Evolutionary conservation across 2,329 filamentous ascomycete species (phyloP).

Genomic region (Aspergillus ochraceoroseus): DNA sequence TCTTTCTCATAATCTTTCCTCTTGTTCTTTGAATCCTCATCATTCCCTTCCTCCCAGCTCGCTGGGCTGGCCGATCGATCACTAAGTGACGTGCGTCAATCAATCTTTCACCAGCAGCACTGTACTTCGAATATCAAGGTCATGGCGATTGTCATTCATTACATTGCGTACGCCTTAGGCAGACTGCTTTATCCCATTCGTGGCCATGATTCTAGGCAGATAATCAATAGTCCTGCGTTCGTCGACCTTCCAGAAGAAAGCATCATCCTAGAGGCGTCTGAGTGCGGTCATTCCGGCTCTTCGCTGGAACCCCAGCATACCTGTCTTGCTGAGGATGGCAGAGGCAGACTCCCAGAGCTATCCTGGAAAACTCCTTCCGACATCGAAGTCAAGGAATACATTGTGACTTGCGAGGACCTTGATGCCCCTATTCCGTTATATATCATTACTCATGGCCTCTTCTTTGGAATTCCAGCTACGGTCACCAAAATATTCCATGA

Average conservation of each 20-base stretch:
- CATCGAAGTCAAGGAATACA: conserved; percentile 20
- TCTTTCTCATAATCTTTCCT: neutral
- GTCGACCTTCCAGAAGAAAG: conserved; percentile 21
- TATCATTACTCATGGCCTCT: conserved; percentile 29
- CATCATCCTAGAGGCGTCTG: conserved; percentile 24
- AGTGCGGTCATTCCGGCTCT: conserved; percentile 26
- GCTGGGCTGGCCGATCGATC: too few species aligned
- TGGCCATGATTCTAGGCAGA: conserved; percentile 25
- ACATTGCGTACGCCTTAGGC: conserved; percentile 22
- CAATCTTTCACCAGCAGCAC: too few species aligned
- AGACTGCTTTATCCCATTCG: conserved; percentile 24
- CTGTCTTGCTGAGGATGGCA: conserved; percentile 21
- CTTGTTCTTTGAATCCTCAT: too few species aligned
- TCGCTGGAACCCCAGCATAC: conserved; percentile 22
- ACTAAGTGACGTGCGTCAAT: too few species aligned
- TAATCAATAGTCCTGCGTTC: conserved; percentile 24
- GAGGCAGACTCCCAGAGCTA: conserved; percentile 23
- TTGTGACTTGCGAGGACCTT: conserved; percentile 31
- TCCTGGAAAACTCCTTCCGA: conserved; percentile 23
- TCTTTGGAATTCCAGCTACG: conserved; percentile 30
- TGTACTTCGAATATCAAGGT: too few species aligned
- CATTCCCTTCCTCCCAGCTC: too few species aligned
- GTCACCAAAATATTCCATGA: conserved; percentile 15
- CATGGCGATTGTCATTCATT: conserved; percentile 18
- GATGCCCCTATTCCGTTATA: conserved; percentile 28